These are phyloP conservation scores for Halophytophthora polymorphica DNA, from an alignment of 352 stramenopile genomes.

Conservation along the genomic window DNA sequence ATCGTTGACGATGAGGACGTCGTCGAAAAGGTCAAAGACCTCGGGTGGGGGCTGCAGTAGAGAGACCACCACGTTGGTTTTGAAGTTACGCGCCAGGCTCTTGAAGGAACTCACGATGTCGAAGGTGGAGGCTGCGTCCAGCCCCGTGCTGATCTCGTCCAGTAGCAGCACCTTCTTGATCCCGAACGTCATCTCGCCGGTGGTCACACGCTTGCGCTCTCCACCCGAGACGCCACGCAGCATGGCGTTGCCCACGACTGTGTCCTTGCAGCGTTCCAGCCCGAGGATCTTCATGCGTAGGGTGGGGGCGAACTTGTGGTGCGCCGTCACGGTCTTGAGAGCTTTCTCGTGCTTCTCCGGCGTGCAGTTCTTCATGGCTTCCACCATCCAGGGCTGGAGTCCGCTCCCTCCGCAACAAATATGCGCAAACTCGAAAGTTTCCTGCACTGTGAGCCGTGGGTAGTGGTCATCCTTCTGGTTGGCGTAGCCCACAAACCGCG, in stretches of 20 bases:
- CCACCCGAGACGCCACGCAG: conserved; percentile 67
- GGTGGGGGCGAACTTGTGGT: conserved; percentile 37
- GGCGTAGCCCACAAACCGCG: conserved; percentile 38
- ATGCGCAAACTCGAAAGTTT: conserved; percentile 93
- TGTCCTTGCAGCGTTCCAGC: conserved; percentile 52
- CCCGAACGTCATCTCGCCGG: conserved; percentile 80
- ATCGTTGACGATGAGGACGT: conserved; percentile 89
- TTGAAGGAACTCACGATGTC: conserved; percentile 56
- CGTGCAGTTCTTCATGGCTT: conserved; percentile 38
- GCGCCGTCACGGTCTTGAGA: conserved; percentile 25
- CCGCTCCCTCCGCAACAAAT: conserved; percentile 51
- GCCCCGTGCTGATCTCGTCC: conserved; percentile 76
- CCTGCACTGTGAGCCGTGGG: conserved; percentile 86
- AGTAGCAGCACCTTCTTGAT: conserved; percentile 78
- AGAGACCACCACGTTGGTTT: conserved; percentile 61
- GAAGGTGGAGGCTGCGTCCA: conserved; percentile 59
- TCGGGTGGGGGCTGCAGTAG: conserved; percentile 91
- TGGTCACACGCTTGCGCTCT: conserved; percentile 74
- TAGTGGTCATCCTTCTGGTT: conserved; percentile 85
- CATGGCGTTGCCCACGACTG: conserved; percentile 63
- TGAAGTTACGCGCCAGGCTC: conserved; percentile 43
- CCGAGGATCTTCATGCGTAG: conserved; percentile 38
- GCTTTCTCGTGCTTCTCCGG: conserved; percentile 32
- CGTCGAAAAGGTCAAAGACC: conserved; percentile 92
- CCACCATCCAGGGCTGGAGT: conserved; percentile 34